These are phyloP conservation scores for Suhomyces coccinellae DNA, from an alignment of 1,139 yeast genomes.

Conservation along the genomic window DNA sequence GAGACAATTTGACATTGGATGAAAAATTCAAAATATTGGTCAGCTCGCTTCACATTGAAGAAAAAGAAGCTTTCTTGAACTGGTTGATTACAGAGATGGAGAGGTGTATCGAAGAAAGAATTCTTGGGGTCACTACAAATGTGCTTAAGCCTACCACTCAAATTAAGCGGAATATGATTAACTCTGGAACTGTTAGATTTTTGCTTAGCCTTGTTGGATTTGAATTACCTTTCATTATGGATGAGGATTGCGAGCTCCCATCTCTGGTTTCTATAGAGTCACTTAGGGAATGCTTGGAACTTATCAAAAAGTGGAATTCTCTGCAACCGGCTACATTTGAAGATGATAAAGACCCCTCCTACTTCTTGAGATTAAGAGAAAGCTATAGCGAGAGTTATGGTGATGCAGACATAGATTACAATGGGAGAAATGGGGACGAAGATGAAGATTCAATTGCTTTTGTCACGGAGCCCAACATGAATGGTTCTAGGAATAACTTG, in stretches of 20 bases:
- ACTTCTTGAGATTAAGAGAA: conserved; percentile 29
- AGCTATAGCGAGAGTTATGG: conserved; percentile 22
- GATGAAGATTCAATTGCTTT: conserved; percentile 38
- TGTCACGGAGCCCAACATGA: conserved; percentile 27
- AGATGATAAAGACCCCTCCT: conserved; percentile 43
- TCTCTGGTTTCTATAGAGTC: conserved; percentile 19
- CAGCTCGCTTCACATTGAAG: conserved; percentile 50
- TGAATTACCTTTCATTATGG: conserved; percentile 37
- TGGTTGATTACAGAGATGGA: conserved; percentile 47
- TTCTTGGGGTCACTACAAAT: conserved; percentile 16
- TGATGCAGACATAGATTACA: conserved; percentile 20
- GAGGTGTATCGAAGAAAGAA: conserved; percentile 26
- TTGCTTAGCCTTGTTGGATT: conserved; percentile 36
- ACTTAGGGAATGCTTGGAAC: conserved; percentile 25
- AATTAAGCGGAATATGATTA: conserved; percentile 31
- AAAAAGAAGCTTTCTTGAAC: conserved; percentile 38
- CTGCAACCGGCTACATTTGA: conserved; percentile 41
- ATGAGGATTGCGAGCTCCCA: conserved; percentile 35
- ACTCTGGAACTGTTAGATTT: conserved; percentile 38
- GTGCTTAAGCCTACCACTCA: conserved; percentile 21
- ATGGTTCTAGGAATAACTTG: conserved; percentile 20
- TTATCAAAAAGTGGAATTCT: conserved; percentile 33
- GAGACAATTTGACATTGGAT: conserved; percentile 32
- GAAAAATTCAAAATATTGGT: conserved; percentile 48
- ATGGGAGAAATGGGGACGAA: conserved; percentile 19